phyloP scores from a whole-genome alignment of 2,329 filamentous ascomycete species.

The Cladosporium sp. region DNA sequence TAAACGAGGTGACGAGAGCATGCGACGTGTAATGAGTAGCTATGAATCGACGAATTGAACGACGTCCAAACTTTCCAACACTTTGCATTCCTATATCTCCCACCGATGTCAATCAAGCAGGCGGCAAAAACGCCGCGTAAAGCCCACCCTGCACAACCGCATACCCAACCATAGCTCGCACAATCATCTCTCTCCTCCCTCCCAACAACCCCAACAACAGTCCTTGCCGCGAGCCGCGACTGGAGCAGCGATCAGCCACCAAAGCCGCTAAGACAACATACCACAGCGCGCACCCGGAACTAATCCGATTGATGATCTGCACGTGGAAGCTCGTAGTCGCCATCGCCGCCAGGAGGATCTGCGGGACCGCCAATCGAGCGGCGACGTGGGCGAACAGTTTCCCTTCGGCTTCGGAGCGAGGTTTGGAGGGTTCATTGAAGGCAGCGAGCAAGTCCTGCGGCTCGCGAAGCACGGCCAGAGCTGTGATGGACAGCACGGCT shows the following conservation, averaged over 20 bases:
- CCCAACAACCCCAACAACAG: not conserved
- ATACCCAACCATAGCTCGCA: constrained; percentile 77
- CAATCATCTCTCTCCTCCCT: constrained; percentile 23
- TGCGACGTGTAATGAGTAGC: too few species aligned
- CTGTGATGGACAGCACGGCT: constrained; percentile 64
- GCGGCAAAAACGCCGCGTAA: constrained; percentile 88
- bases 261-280: constrained; percentile 73
- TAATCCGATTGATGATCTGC: constrained; percentile 87
- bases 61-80: too few species aligned
- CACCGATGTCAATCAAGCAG: constrained; percentile 57
- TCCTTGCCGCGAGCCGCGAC: constrained; percentile 6
- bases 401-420: not conserved
- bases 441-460: not conserved
- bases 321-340: constrained; percentile 84
- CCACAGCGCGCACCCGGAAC: constrained; percentile 87
- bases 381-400: constrained; percentile 29
- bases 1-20: too few species aligned
- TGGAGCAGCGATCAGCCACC: constrained; percentile 22
- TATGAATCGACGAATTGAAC: too few species aligned
- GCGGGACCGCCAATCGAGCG: constrained; percentile 66
- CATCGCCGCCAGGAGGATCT: constrained; percentile 69
- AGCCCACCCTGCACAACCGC: constrained; percentile 77
- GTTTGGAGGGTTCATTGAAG: not conserved
- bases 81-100: too few species aligned
- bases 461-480: constrained; percentile 31